Evolutionary conservation across 495 filamentous ascomycete species (phyloP), one percentile per base, ranked within the genome.

Genomic region (Xylona heveae): DNA sequence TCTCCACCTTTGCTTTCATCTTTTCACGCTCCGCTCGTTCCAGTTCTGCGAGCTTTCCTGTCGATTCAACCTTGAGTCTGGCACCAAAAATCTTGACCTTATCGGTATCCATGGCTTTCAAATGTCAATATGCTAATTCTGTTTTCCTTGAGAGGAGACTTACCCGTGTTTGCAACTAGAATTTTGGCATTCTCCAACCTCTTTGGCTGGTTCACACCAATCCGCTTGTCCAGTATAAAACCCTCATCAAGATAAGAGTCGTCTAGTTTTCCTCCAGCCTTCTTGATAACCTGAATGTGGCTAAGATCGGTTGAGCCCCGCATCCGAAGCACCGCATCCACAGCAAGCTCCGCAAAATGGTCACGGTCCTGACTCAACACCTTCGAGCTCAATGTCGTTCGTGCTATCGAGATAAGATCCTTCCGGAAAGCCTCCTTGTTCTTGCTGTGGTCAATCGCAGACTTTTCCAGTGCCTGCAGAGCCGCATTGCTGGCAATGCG

Each of bases 1-100:
- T 83, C 45, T 97, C 90, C 25, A 97, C 88, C 64, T 97, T 97
- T 34, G 77, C 74, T 57, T 78, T 88, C 88, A 97, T 97, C 72
- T 95, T 97, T 46, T 95, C 85, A 34, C 79, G 73, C 62, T 97
- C 88, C 14, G 88, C 90, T 62, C 81, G 88, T 59, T 97, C 88
- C 30, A 97, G 66, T 41, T 97, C 90, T 9, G 88, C 88, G 18
- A 97, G 62, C 65, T 95, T 93, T 37, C 81, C 77, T 6, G 88
- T 97, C 20, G 79, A 83, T 42, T 81, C 79, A 15, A 84, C 88
- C 64, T 93, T 92, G 43, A 95, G 78, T 16, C 82, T 71, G 13
- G 88, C 88, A 36, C 88, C 88, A 49, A 95, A 97, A 43, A 97
- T 94, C 68, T 97, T 97, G 57, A 97, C 78, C 65, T 97, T 97